phyloP scores from a whole-genome alignment of 148 eudicot genomes.

The Amaranthus palmeri region DNA sequence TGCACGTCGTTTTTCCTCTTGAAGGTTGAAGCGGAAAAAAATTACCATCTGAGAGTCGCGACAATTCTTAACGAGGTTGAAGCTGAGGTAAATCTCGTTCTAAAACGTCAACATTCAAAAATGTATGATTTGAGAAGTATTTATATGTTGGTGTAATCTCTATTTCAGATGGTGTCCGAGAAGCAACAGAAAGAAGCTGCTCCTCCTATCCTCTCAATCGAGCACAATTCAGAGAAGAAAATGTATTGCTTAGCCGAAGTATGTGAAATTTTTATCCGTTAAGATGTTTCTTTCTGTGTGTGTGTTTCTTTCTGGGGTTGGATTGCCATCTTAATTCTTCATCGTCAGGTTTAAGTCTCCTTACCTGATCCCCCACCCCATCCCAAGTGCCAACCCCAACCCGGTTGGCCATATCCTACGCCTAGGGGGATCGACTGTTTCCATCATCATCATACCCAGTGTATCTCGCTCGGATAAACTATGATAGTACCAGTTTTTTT shows the following conservation, averaged over 20 bases:
- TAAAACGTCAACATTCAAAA: not conserved
- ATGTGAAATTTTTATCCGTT: slow-evolving; percentile 22
- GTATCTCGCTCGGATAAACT: not conserved
- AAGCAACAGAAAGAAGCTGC: slow-evolving; percentile 47
- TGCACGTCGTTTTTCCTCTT: slow-evolving; percentile 14
- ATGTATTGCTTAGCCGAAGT: slow-evolving; percentile 90
- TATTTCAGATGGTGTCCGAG: slow-evolving; percentile 12
- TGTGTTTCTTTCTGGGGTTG: not conserved
- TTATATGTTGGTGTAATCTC: not conserved
- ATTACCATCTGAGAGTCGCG: slow-evolving; percentile 45
- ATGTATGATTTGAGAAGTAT: not conserved
- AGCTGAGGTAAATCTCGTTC: slow-evolving; percentile 34
- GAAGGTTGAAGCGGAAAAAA: slow-evolving; percentile 49
- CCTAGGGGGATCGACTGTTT: too few relatives aligned
- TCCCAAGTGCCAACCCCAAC: too few relatives aligned
- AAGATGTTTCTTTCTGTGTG: not conserved
- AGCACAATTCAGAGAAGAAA: slow-evolving; percentile 50
- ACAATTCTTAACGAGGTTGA: slow-evolving; percentile 46
- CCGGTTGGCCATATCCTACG: too few relatives aligned
- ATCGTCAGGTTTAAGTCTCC: too few relatives aligned
- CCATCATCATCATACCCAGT: not conserved
- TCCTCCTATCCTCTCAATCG: slow-evolving; percentile 57
- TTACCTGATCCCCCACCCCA: too few relatives aligned
- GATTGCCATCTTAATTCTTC: too few relatives aligned
- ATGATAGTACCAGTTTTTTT: not conserved